Evolutionary conservation across 768 basidiomycete species (phyloP), one percentile per base, ranked within the genome.

Genomic region (Boletus speciosus): DNA sequence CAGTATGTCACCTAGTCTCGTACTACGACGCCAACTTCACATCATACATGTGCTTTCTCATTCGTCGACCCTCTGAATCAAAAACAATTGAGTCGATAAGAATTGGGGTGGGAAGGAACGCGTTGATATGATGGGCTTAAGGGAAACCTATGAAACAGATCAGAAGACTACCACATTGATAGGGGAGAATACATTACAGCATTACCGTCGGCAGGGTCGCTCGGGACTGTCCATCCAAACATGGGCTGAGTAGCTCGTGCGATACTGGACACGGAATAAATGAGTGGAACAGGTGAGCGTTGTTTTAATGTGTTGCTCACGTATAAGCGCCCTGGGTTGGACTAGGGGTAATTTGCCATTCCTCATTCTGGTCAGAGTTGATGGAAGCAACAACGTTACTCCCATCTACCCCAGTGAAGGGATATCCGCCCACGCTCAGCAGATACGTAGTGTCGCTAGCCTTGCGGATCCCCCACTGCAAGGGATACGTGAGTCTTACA

Each of bases 1-100:
- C 27, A 43, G 9, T 6, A 6, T 29, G 3, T 10, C 25, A 16
- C 25, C 8, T 27, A 16, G 15, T 5, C 8, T 29, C 10, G 2
- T n/a, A 29, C 16, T n/a, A 10, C 2, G 6, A 43, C 25, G 19
- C 19, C 19, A 19, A 19, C 19, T 19, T 19, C 19, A 19, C 19
- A 19, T 19, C 19, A 19, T 19, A 19, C 19, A 16, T 5, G 11
- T 16, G 7, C 27, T 49, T 49, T 21, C 46, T 16, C 8, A 14
- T 5, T 25, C n/a, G 3, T 37, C 0, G 7, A 10, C 0, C 27
- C 0, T 2, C 29, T 12, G 1, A 0, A 52, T 14, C 36, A 1
- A 6, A 9, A 52, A 39, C 15, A 49, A 3, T 15, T 49, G 51
- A 31, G 0, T n/a, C 7, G 37, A 19, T 6, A 5, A 2, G 36